A percentile compares a stretch with the other conserved stretches of the same genome.
Conservation (phyloP, 345 rosid species). For the rapeseed (Brassica napus) region DNA sequence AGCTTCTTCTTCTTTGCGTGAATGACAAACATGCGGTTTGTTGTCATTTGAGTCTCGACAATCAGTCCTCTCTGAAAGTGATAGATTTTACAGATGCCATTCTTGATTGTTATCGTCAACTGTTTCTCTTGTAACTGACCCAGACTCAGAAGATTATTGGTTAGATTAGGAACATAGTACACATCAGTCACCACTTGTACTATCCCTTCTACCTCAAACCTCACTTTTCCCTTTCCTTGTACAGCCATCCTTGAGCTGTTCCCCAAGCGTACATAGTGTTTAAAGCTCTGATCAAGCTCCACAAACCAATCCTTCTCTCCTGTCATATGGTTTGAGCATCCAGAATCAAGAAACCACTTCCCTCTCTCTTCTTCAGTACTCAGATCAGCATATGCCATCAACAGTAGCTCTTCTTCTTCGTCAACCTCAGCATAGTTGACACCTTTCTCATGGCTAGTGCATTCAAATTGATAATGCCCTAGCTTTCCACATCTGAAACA, state of each 20-base stretch:
- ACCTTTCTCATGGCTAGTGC: neutral
- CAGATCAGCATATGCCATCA: neutral
- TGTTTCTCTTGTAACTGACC: neutral
- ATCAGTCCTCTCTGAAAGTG: neutral
- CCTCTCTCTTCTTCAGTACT: neutral
- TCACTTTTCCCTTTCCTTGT: neutral
- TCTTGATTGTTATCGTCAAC: too few species aligned
- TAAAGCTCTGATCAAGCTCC: neutral
- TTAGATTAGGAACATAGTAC: neutral
- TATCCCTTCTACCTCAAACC: neutral
- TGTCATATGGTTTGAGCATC: neutral
- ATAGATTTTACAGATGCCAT: neutral
- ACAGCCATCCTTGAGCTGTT: neutral
- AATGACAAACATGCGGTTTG: neutral
- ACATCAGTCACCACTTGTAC: neutral
- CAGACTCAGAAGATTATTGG: neutral
- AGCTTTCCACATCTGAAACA: neutral
- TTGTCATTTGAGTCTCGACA: neutral
- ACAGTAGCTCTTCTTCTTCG: neutral
- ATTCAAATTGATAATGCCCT: neutral
- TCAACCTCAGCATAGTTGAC: neutral
- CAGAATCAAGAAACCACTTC: neutral
- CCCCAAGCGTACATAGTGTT: neutral
- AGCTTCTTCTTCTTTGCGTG: neutral
- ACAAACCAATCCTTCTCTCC: neutral